Base-by-base conservation (phyloP, 768 basidiomycete species). In the Tubosaeta brunneosetosa region DNA sequence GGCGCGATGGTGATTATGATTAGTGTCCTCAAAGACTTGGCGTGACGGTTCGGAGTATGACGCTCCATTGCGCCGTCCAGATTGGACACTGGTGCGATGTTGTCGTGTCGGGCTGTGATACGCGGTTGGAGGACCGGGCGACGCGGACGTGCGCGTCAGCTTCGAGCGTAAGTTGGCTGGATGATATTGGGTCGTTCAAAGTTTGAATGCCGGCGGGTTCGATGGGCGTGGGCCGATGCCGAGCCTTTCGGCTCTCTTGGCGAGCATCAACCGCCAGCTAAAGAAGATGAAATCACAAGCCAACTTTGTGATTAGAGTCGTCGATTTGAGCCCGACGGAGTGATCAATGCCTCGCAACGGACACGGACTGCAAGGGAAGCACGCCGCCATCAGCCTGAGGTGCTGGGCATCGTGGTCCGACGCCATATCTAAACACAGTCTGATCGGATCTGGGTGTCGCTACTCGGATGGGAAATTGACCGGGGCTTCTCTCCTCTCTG, bases 371-470 rank as follows among this genome's bases (percentile, higher is more conserved):
- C 2, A 33, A 25, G 13, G 13, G 9, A 0, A 12, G 26, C 5
- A 16, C 22, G 36, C 48, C 17, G 27, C 38, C 17, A 41, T 32
- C 31, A 40, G n/a, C n/a, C n/a, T n/a, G n/a, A n/a, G 29, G 11
- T 33, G 22, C 16, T 29, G 3, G 6, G 13, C 16, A 4, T 7
- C 14, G 22, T 41, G 19, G 40, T 38, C 14, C 38, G 19, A 49
- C 31, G 38, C 38, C 29, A 40, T 49, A 42, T 33, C 40, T 42
- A 42, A 32, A 16, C 29, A n/a, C 19, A 31, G 38, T 31, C 33
- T 50, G 49, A 50, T 50, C 49, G 42, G 49, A 50, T 50, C 49
- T 27, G 16, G n/a, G 22, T 12, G 33, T 50, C 42, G 49, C 7
- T 3, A 36, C 12, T 44, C 42, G 49, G 49, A 50, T 22, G 6